phyloP scores from a whole-genome alignment of 108 stramenopile genomes.

The Nitzschia inconspicua region DNA sequence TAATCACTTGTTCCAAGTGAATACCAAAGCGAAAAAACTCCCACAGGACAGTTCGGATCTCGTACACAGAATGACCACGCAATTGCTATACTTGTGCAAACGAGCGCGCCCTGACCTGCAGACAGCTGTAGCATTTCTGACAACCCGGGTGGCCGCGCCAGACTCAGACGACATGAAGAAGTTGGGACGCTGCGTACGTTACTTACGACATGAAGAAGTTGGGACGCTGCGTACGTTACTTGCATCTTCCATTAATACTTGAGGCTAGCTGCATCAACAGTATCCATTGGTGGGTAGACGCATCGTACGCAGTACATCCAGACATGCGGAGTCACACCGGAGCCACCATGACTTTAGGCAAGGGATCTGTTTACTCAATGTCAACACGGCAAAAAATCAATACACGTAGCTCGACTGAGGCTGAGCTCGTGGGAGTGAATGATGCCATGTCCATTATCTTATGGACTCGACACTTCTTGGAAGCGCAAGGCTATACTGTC shows the following conservation, averaged over 20 bases:
- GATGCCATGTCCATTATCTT: constrained; percentile 35
- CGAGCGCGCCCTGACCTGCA: constrained; percentile 40
- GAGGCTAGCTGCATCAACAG: constrained; percentile 2
- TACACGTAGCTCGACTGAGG: constrained; percentile 40
- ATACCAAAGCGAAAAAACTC: constrained; percentile 7
- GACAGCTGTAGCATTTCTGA: constrained; percentile 42
- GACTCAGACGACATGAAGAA: constrained; percentile 48
- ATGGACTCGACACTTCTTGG: constrained; percentile 40
- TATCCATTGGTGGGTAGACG: constrained; percentile 26
- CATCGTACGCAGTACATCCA: constrained; percentile 23
- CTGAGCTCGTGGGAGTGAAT: constrained; percentile 25
- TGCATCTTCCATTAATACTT: constrained; percentile 17
- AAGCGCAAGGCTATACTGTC: constrained; percentile 39
- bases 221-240: constrained; percentile 21
- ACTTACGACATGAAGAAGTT: constrained; percentile 30
- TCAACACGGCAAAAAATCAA: constrained; percentile 45
- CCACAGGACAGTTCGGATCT: not conserved
- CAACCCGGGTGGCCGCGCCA: constrained; percentile 37
- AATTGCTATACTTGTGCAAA: constrained; percentile 31
- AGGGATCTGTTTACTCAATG: constrained; percentile 3
- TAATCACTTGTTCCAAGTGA: constrained; percentile 28
- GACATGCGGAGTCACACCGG: constrained; percentile 44
- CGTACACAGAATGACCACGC: constrained; percentile 7
- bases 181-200: constrained; percentile 34
- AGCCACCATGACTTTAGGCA: constrained; percentile 25